Base-by-base conservation (phyloP, 202 grass and related monocot genomes). In the Musa balbisiana region DNA sequence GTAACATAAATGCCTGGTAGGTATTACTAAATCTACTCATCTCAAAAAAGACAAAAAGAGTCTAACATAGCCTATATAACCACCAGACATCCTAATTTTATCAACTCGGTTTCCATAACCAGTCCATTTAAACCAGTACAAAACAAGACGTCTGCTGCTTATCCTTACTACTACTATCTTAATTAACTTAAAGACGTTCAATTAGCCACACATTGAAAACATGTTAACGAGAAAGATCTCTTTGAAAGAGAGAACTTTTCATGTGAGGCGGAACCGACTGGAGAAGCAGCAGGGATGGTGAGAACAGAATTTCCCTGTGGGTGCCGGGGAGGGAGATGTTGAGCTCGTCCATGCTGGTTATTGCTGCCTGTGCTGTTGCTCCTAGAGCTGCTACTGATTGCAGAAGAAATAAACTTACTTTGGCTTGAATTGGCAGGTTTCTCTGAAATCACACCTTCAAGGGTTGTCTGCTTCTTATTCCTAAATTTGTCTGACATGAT, bases 401-500 rank as follows among this genome's bases (percentile, higher is more conserved):
- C 13, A 14, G 78, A 72, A 14, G 25, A 23, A 20, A 1, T 78
- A 29, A 53, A 49, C 66, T 70, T 72, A 71, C 51, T 81, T 23
- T 64, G 68, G 75, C 75, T 79, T 24, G 67, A 72, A 49, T 21
- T 55, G n/a, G 79, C 71, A 62, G 83, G 58, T 68, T 79, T 84
- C 75, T 82, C 82, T 9, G 79, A 33, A 15, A 73, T 29, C 0
- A 69, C 66, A 55, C 64, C 76, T 79, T 84, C 81, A 50, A 66
- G 75, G 73, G 51, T 24, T 13, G 62, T 78, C 1, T 76, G 55
- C 11, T 16, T 33, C 1, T 69, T 72, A n/a, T 14, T 71, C 23
- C 49, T 67, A 84, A 85, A 73, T 73, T 76, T 84, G 69, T 68
- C 77, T 68, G 80, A 83, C 82, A 87, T 81, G 21, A 91, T 65